Evolutionary conservation across 1,139 yeast species (phyloP).

Genomic region (Lodderomyces oxycetoniae): DNA sequence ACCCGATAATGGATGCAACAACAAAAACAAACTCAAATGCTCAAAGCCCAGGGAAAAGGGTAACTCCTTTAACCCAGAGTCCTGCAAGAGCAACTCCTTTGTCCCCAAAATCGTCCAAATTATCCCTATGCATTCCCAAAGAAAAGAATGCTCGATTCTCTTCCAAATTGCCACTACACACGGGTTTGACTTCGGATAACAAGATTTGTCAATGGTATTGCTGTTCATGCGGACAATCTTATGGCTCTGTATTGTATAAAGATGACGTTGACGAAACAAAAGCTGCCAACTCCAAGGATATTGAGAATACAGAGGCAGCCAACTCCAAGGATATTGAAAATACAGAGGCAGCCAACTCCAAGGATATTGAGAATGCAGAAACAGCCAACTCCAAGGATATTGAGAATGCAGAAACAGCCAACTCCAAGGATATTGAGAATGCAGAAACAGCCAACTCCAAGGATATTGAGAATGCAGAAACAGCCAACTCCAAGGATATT

Average conservation of each 20-base stretch:
- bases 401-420: not conserved
- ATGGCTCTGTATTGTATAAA: slow-evolving; percentile 38
- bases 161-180: too few relatives aligned
- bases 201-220: slow-evolving; percentile 52
- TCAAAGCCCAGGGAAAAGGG: too few relatives aligned
- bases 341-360: not conserved
- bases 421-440: not conserved
- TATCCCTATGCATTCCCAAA: too few relatives aligned
- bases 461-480: too few relatives aligned
- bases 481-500: not conserved
- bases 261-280: slow-evolving; percentile 11
- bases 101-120: not conserved
- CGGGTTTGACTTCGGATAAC: slow-evolving; percentile 20
- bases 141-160: too few relatives aligned
- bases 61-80: slow-evolving; percentile 1
- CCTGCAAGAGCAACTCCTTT: slow-evolving; percentile 1
- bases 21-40: too few relatives aligned
- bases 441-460: not conserved
- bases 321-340: too few relatives aligned
- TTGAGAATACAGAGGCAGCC: too few relatives aligned
- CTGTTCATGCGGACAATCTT: slow-evolving; percentile 49
- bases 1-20: too few relatives aligned
- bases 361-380: not conserved
- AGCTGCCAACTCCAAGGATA: not conserved
- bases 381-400: not conserved